Percentiles rank a stretch among this genome's conserved stretches.
phyloP scores from a whole-genome alignment of 192 early-diverging fungal genomes.

The Gaertneriomyces semiglobifer region DNA sequence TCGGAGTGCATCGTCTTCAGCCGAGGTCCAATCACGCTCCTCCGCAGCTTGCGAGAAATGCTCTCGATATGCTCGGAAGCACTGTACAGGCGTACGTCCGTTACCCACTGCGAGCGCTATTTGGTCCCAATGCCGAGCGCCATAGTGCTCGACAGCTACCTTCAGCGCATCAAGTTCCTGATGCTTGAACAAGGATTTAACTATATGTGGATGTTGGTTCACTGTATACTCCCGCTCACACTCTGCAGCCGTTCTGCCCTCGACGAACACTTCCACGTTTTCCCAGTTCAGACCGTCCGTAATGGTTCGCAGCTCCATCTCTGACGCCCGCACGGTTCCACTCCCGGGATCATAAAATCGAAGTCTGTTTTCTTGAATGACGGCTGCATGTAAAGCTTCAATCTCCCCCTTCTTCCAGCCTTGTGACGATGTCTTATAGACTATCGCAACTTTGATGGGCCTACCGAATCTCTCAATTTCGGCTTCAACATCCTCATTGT shows the following conservation, averaged over 20 bases:
- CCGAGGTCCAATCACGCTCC: not conserved
- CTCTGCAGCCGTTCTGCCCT: not conserved
- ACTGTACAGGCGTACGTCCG: not conserved
- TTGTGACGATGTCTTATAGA: too few relatives aligned
- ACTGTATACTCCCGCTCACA: constrained; percentile 5
- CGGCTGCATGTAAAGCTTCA: too few relatives aligned
- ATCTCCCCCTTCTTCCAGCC: too few relatives aligned
- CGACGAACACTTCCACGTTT: not conserved
- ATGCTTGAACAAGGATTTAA: not conserved
- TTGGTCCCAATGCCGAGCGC: constrained; percentile 2
- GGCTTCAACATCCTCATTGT: too few relatives aligned
- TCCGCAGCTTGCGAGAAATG: not conserved
- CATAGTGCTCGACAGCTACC: not conserved
- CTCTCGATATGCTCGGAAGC: not conserved
- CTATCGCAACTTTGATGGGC: too few relatives aligned
- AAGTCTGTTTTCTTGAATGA: too few relatives aligned
- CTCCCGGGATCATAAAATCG: too few relatives aligned
- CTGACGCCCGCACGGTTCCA: too few relatives aligned
- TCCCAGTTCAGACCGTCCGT: not conserved
- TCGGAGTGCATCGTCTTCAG: not conserved
- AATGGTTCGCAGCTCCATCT: too few relatives aligned
- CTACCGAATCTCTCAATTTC: too few relatives aligned
- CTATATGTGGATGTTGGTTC: constrained; percentile 4
- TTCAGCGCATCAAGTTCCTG: not conserved
- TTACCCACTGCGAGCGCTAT: not conserved